These are phyloP conservation scores for Thamnidium elegans DNA, from an alignment of 192 early-diverging fungal genomes.

Conservation along the genomic window DNA sequence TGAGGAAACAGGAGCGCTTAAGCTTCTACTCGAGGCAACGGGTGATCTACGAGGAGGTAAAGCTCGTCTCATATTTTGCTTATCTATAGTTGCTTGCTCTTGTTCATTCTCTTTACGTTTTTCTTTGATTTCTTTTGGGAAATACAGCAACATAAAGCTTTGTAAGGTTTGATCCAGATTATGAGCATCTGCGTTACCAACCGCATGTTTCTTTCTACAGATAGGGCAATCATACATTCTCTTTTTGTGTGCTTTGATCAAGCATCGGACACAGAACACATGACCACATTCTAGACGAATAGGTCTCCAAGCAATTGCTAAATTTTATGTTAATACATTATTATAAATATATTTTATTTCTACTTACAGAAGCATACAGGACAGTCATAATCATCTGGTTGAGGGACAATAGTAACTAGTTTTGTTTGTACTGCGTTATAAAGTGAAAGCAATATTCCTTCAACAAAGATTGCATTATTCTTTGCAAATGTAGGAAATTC, in stretches of 20 bases:
- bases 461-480: constrained; percentile 48
- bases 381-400: constrained; percentile 76
- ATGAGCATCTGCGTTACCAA: constrained; percentile 54
- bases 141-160: constrained; percentile 75
- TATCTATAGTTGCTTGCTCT: constrained; percentile 49
- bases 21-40: too few relatives aligned
- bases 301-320: constrained; percentile 72
- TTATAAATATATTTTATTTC: not conserved
- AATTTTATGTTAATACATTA: not conserved
- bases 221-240: constrained; percentile 69
- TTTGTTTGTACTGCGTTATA: constrained; percentile 60
- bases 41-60: too few relatives aligned
- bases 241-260: constrained; percentile 69
- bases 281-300: constrained; percentile 73
- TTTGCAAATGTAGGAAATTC: constrained; percentile 53
- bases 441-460: constrained; percentile 56
- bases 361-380: constrained; percentile 71
- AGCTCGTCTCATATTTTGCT: not conserved
- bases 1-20: too few relatives aligned
- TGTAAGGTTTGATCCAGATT: constrained; percentile 63
- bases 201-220: constrained; percentile 61
- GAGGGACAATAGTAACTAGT: constrained; percentile 70
- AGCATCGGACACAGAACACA: constrained; percentile 76
- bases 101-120: constrained; percentile 62
- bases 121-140: constrained; percentile 74